A percentile compares a stretch with the other conserved stretches of the same genome.
phyloP scores from a whole-genome alignment of 164 flowering plant species.

The Chloranthus sessilifolius region DNA sequence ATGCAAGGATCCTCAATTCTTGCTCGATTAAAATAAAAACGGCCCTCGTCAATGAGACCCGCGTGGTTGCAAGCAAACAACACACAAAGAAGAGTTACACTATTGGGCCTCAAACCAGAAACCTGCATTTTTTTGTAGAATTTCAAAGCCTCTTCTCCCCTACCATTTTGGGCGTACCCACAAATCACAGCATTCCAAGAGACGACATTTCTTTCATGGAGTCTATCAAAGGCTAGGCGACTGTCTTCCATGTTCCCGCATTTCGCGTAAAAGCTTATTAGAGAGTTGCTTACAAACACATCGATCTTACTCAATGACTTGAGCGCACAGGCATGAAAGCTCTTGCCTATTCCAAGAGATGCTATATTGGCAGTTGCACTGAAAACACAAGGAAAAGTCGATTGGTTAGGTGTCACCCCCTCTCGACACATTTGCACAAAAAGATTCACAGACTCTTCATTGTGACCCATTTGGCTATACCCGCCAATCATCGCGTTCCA shows the following conservation, averaged over 20 bases:
- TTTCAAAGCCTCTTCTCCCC: constrained; percentile 51
- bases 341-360: constrained; percentile 61
- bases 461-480: constrained; percentile 62
- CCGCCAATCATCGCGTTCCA: constrained; percentile 94
- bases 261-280: constrained; percentile 78
- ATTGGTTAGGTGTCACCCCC: constrained; percentile 43
- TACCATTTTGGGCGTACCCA: constrained; percentile 81
- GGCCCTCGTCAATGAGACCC: constrained; percentile 58
- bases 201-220: constrained; percentile 43
- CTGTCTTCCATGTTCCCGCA: constrained; percentile 82
- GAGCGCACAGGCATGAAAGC: constrained; percentile 71
- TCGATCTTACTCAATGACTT: constrained; percentile 44
- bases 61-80: constrained; percentile 67
- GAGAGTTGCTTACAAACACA: constrained; percentile 57
- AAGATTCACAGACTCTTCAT: constrained; percentile 71
- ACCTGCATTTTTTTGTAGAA: constrained; percentile 33
- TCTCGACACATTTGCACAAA: constrained; percentile 64
- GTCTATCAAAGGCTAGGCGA: constrained; percentile 39
- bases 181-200: constrained; percentile 84
- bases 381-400: constrained; percentile 61
- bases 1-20: constrained; percentile 28
- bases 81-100: constrained; percentile 58
- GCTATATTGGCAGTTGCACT: constrained; percentile 68
- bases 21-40: constrained; percentile 35
- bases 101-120: constrained; percentile 38